A percentile compares a stretch with the other conserved stretches of the same genome.
Conservation (phyloP, 805 yeast genomes). For the Pichia gijzeniarum region DNA sequence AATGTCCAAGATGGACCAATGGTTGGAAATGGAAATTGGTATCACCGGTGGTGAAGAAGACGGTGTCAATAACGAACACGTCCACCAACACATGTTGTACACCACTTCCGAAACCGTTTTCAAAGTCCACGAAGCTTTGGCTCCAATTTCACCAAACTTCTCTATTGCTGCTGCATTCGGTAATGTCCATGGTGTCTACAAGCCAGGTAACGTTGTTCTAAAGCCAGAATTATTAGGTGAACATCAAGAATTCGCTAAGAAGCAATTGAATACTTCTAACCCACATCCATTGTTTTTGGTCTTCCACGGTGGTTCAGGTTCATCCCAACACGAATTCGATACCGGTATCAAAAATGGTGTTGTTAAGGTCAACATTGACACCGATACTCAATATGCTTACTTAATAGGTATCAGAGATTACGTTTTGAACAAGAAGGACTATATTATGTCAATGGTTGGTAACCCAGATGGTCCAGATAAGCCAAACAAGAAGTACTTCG, state of each 20-base stretch:
- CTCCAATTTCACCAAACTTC: constrained; percentile 93
- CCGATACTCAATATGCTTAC: constrained; percentile 99
- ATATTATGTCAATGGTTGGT: constrained; percentile 83
- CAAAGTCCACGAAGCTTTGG: constrained; percentile 83
- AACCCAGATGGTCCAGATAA: constrained; percentile 99
- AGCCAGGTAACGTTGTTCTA: constrained; percentile 96
- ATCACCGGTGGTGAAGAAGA: constrained; percentile 99
- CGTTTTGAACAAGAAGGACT: constrained; percentile 93
- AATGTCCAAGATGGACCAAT: constrained; percentile 90
- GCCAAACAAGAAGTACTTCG: constrained; percentile 99
- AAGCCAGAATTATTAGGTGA: constrained; percentile 91
- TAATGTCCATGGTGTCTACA: constrained; percentile 99
- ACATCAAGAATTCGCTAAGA: constrained; percentile 85
- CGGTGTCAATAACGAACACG: constrained; percentile 98
- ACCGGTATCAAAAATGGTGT: constrained; percentile 90
- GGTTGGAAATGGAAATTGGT: constrained; percentile 99
- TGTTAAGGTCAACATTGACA: constrained; percentile 98
- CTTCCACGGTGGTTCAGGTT: constrained; percentile 99
- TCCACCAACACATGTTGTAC: constrained; percentile 79
- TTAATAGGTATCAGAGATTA: constrained; percentile 95
- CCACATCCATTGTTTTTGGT: constrained; percentile 84
- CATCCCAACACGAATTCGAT: constrained; percentile 85
- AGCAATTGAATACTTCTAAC: constrained; percentile 47
- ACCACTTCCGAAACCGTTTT: constrained; percentile 93
- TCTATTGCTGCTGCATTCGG: constrained; percentile 99